Percentiles rank a stretch among this genome's conserved stretches.
These are phyloP conservation scores for Cytospora schulzeri DNA, from an alignment of 2,329 filamentous ascomycete genomes.

Conservation along the genomic window DNA sequence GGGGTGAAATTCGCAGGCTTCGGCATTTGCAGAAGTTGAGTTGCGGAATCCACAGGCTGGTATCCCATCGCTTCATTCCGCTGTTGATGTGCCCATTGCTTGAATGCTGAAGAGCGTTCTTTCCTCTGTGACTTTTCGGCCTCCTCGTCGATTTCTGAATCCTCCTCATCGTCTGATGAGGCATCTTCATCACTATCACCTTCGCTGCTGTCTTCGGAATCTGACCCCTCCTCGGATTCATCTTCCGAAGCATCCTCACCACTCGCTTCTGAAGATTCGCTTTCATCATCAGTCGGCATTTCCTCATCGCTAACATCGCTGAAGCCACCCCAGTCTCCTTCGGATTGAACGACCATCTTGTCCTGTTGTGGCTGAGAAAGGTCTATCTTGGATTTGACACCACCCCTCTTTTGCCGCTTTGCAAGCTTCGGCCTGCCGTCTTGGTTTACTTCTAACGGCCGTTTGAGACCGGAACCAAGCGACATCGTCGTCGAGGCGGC, in stretches of 20 bases:
- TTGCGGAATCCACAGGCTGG: constrained; percentile 47
- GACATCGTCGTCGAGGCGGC: constrained; percentile 4
- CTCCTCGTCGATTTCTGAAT: constrained; percentile 32
- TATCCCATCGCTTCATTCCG: constrained; percentile 81
- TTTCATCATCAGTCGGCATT: constrained; percentile 36
- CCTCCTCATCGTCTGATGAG: constrained; percentile 27
- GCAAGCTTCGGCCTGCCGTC: constrained; percentile 80
- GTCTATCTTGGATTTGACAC: constrained; percentile 58
- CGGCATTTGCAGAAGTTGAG: constrained; percentile 53
- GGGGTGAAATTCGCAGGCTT: constrained; percentile 65
- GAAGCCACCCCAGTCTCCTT: constrained; percentile 64
- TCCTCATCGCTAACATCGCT: constrained; percentile 40
- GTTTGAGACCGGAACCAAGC: constrained; percentile 80
- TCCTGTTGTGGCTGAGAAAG: constrained; percentile 43
- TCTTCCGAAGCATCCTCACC: constrained; percentile 4
- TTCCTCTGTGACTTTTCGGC: constrained; percentile 39
- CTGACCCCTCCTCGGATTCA: constrained; percentile 30
- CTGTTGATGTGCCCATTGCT: constrained; percentile 86
- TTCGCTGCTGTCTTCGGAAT: constrained; percentile 33
- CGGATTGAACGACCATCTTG: constrained; percentile 34
- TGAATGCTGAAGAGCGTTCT: constrained; percentile 71
- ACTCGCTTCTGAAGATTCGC: constrained; percentile 3
- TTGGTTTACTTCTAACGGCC: constrained; percentile 78
- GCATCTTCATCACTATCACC: constrained; percentile 40
- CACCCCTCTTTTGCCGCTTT: constrained; percentile 75